Percentiles rank a stretch among this genome's conserved stretches.
Conservation (phyloP, 2,329 filamentous ascomycete genomes). For the Pseudocercospora cruenta region DNA sequence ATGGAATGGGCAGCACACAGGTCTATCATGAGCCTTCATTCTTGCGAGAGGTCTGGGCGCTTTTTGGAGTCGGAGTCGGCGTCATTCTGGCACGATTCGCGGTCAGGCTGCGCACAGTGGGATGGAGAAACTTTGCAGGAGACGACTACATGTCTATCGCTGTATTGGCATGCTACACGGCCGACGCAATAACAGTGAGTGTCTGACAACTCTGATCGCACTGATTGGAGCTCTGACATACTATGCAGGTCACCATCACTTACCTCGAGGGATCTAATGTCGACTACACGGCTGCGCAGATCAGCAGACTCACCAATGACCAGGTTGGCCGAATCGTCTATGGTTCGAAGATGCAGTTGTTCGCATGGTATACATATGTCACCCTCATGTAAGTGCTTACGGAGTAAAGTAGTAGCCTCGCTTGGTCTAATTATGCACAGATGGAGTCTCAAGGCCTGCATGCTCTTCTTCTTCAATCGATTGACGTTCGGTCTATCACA, state of each 20-base stretch:
- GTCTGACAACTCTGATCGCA: background rate
- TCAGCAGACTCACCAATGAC: conserved; percentile 31
- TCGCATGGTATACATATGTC: conserved; percentile 43
- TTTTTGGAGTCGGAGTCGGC: conserved; percentile 39
- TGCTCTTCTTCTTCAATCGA: conserved; percentile 39
- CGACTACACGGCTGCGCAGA: conserved; percentile 28
- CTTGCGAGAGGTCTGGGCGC: conserved; percentile 28
- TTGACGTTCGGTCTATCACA: conserved; percentile 41
- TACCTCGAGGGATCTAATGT: conserved; percentile 38
- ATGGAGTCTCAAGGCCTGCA: conserved; percentile 32
- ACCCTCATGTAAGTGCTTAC: conserved; percentile 17
- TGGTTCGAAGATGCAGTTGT: conserved; percentile 45
- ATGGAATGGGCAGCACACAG: conserved; percentile 28
- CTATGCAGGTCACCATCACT: conserved; percentile 31
- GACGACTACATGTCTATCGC: conserved; percentile 46
- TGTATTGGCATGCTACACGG: conserved; percentile 41
- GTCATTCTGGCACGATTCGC: conserved; percentile 41
- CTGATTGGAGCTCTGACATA: background rate
- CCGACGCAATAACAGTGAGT: conserved; percentile 43
- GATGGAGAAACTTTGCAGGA: conserved; percentile 42
- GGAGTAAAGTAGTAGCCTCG: conserved; percentile 11
- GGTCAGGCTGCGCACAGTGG: conserved; percentile 45
- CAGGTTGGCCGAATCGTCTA: conserved; percentile 37
- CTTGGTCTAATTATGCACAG: conserved; percentile 38
- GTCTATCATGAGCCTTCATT: conserved; percentile 29